Base-by-base conservation (phyloP, 495 filamentous ascomycete species). In the Viridothelium virens region DNA sequence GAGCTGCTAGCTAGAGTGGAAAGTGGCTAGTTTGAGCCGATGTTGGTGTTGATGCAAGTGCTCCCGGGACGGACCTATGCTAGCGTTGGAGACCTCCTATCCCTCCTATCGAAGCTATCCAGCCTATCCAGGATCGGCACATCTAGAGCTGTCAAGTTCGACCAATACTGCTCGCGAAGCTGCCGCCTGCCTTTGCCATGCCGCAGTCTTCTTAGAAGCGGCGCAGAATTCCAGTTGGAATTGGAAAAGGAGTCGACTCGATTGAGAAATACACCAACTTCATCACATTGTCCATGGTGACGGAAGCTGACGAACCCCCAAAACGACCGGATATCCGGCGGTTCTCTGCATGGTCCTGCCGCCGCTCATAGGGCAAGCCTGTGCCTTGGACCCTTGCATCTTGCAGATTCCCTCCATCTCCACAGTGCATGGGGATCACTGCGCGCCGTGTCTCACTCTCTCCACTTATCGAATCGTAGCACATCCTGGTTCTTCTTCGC, bases 361-460 rank as follows among this genome's bases (percentile, higher is more conserved):
- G 31, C 5, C 53, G 53, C 53, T 59, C 53, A 59, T 59, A 59
- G 53, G 53, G 53, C 53, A 59, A 34, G 10, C 3, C 31, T 31
- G 25, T 10, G 11, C 10, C 53, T 18, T 36, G 53, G 53, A 59
- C 53, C 53, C 53, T 59, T 59, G 53, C 53, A 59, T 4, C 6
- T 4, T 59, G 53, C 53, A 59, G 53, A 36, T 59, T 7, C 53
- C n/a, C 6, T 34, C 31, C 53, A 9, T 59, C 53, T 59, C 53
- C 53, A 31, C 53, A 9, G 53, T 59, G 53, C 53, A 59, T 59
- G n/a, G 53, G 53, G 53, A 59, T 59, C 53, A 59, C 14, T 14
- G 53, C 53, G 53, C 53, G 53, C 53, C 53, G 53, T 59, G 53
- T 59, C 53, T 59, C 18, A 59, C 53, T 14, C 53, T 59, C 53